Base-by-base conservation (phyloP, 495 filamentous ascomycete genomes). In the Trichoderma erinaceum region DNA sequence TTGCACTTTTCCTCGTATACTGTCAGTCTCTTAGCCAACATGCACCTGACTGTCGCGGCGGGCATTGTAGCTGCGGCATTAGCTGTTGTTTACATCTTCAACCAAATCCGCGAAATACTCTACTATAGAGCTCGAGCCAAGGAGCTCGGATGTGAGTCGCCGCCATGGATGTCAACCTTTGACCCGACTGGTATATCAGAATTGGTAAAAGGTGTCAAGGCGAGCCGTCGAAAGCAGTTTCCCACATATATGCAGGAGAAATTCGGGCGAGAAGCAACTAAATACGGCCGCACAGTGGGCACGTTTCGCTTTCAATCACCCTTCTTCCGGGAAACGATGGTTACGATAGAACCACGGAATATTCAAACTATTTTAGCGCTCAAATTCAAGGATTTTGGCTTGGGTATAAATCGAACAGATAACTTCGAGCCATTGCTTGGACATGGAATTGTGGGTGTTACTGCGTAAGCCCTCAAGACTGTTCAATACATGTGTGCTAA, bases 331-430 rank as follows among this genome's bases (percentile, higher is more conserved):
- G 72, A 78, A 61, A 67, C 76, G 66, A 70, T 87, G 35, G 73
- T 80, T 5, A 89, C 86, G 0, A 76, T 77, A 6, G 89, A 91
- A 69, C 85, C 87, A 0, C 82, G 82, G 73, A 91, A 90, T 67
- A 77, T 90, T 58, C 86, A 90, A 68, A 74, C 82, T 3, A 79
- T 92, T 1, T 80, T 92, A 0, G 82, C 85, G 2, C 82, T 81
- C 7, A 79, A 86, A 7, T 86, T 88, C 69, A 79, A 80, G 41
- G 86, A 90, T 69, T 93, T 84, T 75, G 78, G 79, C 15, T 72
- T 92, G 1, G 86, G 85, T 1, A 73, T 79, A 16, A 50, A 75
- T 15, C 79, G 88, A 18, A 70, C 77, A 12, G 73, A 75, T 0
- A 77, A 73, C 41, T 83, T 89, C 75, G 74, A 70, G 27, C 86